Base-by-base conservation (phyloP, 2,329 filamentous ascomycete genomes). In the Cercospora berteroae region DNA sequence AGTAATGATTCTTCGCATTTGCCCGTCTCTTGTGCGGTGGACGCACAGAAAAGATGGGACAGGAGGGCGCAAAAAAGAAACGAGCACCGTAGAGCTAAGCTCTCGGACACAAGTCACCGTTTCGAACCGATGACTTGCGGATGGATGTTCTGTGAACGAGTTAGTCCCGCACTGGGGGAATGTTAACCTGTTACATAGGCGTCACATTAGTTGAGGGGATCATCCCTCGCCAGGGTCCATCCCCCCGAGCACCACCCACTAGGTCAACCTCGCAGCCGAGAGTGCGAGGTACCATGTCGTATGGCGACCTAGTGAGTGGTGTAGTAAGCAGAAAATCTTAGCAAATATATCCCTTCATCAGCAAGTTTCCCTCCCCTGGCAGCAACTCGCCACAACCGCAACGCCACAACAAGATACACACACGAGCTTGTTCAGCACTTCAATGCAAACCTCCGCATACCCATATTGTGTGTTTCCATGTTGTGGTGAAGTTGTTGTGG, bases 311-410 rank as follows among this genome's bases (percentile, higher is more conserved):
- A 33, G 59, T 61, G 59, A 16, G 5, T 20, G 36, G 23, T 4
- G 5, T 4, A 50, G 42, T 62, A 23, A 63, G 44, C 44, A 39
- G 27, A 16, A 25, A 7, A 36, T 55, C 23, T 29, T 23, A 4
- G 9, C 27, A 27, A 33, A 63, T 52, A 36, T 63, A 63, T 55
- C 10, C 16, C 6, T 48, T 55, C 23, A 20, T 31, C 20, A 20
- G 16, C 36, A 12, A 52, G 42, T 44, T 59, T 63, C 56, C 61
- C 67, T 63, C 50, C 58, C 29, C 55, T 29, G 18, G 61, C 63
- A 42, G 50, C 58, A 65, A 60, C 29, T 66, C 39, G 39, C 31
- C 66, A 60, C 57, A 64, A 57, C 57, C 58, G 27, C 65, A 50
- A 60, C 64, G 27, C 55, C 31, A 59, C 56, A 39, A 55, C 44